Base-by-base conservation (phyloP, 163 green algal species). In the Prototheca wickerhamii region DNA sequence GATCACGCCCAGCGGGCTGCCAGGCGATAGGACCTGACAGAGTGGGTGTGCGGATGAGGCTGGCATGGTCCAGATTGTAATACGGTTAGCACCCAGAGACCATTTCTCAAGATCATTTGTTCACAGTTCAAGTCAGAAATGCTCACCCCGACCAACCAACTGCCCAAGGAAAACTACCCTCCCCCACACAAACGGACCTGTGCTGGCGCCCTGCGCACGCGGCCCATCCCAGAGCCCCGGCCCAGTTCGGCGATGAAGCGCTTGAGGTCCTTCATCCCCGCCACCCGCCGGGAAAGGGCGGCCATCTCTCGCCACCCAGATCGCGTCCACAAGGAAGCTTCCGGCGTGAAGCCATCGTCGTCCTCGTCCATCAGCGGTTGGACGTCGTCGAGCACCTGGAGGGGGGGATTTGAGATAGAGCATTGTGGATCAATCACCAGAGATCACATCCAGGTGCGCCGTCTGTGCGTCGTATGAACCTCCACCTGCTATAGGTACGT, bases 231-330 rank as follows among this genome's bases (percentile, higher is more conserved):
- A 4, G 84, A 82, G 21, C 78, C 81, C 8, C 89, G 72, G 3
- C 88, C 89, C 46, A 96, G 76, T 15, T 70, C 68, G 3, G 86
- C 69, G 25, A 98, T 88, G 26, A 97, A 75, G 17, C 95, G 87
- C 18, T 87, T 61, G 60, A 96, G 76, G 82, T 95, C 88, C 40
- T 70, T 75, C 26, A 93, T 76, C 40, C 83, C 67, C 71, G 95
- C 87, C 52, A 96, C 77, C 72, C 88, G 90, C 65, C 80, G 73
- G 3, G 87, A 60, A 59, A 96, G 77, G 7, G 78, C 60, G 34
- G 87, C 79, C 51, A 98, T 73, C 71, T 94, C 84, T 17, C 67
- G 28, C 91, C 91, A 92, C 28, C 89, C 89, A 15, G 60, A 44
- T 25, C 20, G 35, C 57, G n/a, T 15, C 91, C 91, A 98, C 10